Evolutionary conservation across 1,284 basidiomycete species (phyloP), one percentile per base, ranked within the genome.

Genomic region (Tylopilus sp.): DNA sequence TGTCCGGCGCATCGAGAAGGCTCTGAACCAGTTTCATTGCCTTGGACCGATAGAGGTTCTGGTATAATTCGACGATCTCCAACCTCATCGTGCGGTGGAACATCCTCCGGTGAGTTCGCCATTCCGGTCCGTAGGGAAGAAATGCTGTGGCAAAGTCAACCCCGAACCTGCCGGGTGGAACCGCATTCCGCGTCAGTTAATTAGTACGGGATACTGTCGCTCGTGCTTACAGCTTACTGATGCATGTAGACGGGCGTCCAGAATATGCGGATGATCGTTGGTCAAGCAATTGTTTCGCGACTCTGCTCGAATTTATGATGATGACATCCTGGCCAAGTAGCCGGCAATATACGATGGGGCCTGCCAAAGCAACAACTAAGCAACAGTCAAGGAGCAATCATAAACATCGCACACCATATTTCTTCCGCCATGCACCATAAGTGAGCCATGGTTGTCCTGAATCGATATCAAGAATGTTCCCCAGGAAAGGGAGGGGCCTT

Each of bases 391-490:
- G 6, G 10, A 15, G 30, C 21, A 26, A 24, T 20, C 4, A 15
- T 28, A 24, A 31, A 39, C 17, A 29, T 18, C 20, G 10, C 54
- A 31, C 21, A 62, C 62, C 62, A 34, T 68, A 68, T 52, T 53
- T 67, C 39, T 62, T 62, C 40, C 53, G 50, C 62, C 62, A 64
- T 21, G 9, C 8, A 26, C 62, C 54, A 21, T 68, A 64, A 15
- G 59, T 64, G 40, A 64, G 53, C 76, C 76, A 80, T 17, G 73
- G 72, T 35, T 66, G 65, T 42, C 66, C 53, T 1, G 64, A 59
- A 2, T 78, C 71, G 60, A 79, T 71, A 38, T 78, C 72, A 20
- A 73, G 55, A 28, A 74, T 53, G 61, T 79, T 79, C 12, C 70
- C 70, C 30, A 71, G 54, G 3, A 72, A 28, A 0, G 71, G 70